Evolutionary conservation across 805 yeast genomes (phyloP), one percentile per base, ranked within the genome.

Genomic region (Candida stauntonica): DNA sequence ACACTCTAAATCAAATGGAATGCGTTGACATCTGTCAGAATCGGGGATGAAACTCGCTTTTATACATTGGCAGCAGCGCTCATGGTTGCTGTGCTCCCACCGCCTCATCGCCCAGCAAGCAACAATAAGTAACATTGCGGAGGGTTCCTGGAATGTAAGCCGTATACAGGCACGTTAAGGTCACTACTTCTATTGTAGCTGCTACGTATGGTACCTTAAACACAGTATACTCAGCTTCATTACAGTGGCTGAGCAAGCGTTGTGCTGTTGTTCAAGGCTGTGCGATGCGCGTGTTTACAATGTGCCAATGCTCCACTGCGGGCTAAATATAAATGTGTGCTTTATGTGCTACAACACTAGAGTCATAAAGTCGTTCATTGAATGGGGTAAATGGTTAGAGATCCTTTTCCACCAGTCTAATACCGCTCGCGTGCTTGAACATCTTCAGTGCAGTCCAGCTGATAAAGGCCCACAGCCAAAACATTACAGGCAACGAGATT

Each of bases 371-470:
- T 26, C n/a, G n/a, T 12, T 26, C 15, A 14, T 26, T 26, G 14
- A 13, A 26, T 14, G 7, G n/a, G 16, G 31, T 17, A 14, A 7
- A 9, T 26, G 18, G 26, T 9, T 36, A 33, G n/a, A 26, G 16
- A 19, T 30, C 20, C 17, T 36, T 17, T n/a, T 26, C 13, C 15
- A 24, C 29, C 4, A 16, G 19, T 12, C 41, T 68, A 17, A 75
- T 72, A 7, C 87, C 87, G 48, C 78, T 81, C 17, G 93, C 81
- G 54, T 86, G 93, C 39, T 87, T 67, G 61, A 86, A 86, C 40
- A 85, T 63, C 58, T 86, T 86, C 72, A 85, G 68, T 26, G 93
- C 89, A 31, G 79, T 67, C 95, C 95, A 86, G 9, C 88, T 76
- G 4, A 73, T 62, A 8, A 78, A 61, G 29, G 88, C 76, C 94